Base-by-base conservation (phyloP, 2,329 filamentous ascomycete species). In the Podosphaera fusca region DNA sequence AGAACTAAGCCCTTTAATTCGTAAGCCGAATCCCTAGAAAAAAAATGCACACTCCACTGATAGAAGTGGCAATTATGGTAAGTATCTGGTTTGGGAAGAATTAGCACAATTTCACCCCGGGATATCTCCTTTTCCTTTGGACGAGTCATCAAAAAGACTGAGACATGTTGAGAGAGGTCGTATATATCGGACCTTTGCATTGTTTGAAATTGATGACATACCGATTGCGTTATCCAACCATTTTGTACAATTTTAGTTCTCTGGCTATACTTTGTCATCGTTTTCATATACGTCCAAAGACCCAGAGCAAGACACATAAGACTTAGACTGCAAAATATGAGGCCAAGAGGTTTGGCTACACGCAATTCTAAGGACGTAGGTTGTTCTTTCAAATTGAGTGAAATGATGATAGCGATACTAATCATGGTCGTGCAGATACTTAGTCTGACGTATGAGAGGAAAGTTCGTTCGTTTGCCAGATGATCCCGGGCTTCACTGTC, bases 181-280 rank as follows among this genome's bases (percentile, higher is more conserved):
- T 50, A 30, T 30, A 47, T 14, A 3, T 31, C 29, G 1, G 2
- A 34, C 4, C 33, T 51, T 7, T 51, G 21, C 49, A 38, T 33
- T 12, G 33, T 3, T 29, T n/a, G 51, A 58, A 29, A 29, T 54
- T 8, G 33, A 54, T 34, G 33, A 62, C 57, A 58, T 55, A 94
- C 85, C 47, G 82, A 69, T 67, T 96, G 89, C 42, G 92, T 96
- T 70, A 87, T 90, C 84, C 86, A 92, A 0, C 92, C 92, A 35
- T 81, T 85, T 72, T 98, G 92, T 45, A 98, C 92, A 61, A 96
- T 76, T 0, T 92, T 92, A 33, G 77, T 76, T 62, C 82, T 80
- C 45, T 78, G 75, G 63, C 84, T 84, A 68, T 95, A 98, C 67
- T 86, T 83, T 63, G 84, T 84, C 31, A 96, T 72, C 0, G 80